Percentiles rank a stretch among this genome's conserved stretches.
phyloP scores from a whole-genome alignment of 2,329 filamentous ascomycete species.

The Periconia digitata region DNA sequence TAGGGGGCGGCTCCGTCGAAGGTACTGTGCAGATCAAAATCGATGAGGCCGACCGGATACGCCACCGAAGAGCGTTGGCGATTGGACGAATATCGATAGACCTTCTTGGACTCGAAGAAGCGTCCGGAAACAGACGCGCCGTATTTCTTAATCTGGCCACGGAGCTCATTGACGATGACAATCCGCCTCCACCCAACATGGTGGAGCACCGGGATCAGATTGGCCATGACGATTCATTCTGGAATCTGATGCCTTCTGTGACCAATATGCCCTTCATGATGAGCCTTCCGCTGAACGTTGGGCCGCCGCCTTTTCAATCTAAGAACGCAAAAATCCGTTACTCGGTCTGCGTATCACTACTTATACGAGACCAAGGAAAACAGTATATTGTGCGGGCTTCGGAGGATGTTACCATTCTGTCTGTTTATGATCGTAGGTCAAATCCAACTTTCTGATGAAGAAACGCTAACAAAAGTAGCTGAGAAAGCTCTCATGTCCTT shows the following conservation, averaged over 20 bases:
- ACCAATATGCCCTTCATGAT: constrained; percentile 55
- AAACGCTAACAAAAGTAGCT: constrained; percentile 35
- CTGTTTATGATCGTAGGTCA: constrained; percentile 56
- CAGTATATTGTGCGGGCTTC: constrained; percentile 54
- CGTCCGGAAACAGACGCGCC: constrained; percentile 47
- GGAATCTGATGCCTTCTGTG: constrained; percentile 52
- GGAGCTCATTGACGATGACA: constrained; percentile 53
- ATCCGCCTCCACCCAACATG: constrained; percentile 55
- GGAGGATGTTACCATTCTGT: constrained; percentile 53
- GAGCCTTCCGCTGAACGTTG: constrained; percentile 56
- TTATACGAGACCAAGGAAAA: constrained; percentile 52
- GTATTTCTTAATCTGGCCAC: constrained; percentile 56
- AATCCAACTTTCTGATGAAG: background rate
- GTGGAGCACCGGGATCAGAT: constrained; percentile 47
- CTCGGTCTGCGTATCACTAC: constrained; percentile 50
- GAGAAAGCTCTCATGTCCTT: constrained; percentile 58
- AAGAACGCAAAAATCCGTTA: constrained; percentile 56
- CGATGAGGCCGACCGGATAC: constrained; percentile 49
- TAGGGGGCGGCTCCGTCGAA: constrained; percentile 58
- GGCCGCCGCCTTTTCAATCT: constrained; percentile 57
- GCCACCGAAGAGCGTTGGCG: constrained; percentile 48
- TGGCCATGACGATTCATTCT: constrained; percentile 45
- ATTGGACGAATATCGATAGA: constrained; percentile 55
- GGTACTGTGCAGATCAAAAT: constrained; percentile 52
- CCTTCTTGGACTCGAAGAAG: constrained; percentile 56